Conservation (phyloP, 2,329 filamentous ascomycete genomes). For the Penicillium freii region DNA sequence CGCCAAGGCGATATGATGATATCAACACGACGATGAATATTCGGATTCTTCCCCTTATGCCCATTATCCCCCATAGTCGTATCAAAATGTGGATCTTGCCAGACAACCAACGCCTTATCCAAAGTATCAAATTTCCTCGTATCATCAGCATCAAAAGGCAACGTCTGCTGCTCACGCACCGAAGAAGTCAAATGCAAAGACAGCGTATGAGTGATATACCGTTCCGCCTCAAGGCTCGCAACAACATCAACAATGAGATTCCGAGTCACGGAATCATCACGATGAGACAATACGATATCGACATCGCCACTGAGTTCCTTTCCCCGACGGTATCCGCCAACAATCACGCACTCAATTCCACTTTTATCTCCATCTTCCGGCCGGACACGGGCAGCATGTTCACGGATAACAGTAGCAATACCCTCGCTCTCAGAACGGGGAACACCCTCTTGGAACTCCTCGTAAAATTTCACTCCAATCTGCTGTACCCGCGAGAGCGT, state of each 20-base stretch:
- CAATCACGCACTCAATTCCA: constrained; percentile 60
- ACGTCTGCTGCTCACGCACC: constrained; percentile 66
- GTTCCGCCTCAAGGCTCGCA: constrained; percentile 63
- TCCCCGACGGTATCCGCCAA: constrained; percentile 78
- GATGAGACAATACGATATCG: constrained; percentile 80
- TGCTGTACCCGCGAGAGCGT: constrained; percentile 77
- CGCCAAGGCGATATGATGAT: constrained; percentile 89
- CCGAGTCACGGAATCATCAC: constrained; percentile 64
- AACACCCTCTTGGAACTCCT: constrained; percentile 74
- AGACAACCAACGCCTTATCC: constrained; percentile 89
- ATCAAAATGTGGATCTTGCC: constrained; percentile 67
- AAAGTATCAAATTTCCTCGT: constrained; percentile 72
- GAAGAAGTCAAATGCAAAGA: constrained; percentile 68
- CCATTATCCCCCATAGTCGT: constrained; percentile 27
- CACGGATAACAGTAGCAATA: constrained; percentile 63
- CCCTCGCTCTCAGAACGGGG: constrained; percentile 69
- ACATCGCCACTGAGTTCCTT: constrained; percentile 75
- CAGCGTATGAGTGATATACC: constrained; percentile 79
- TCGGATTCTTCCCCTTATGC: constrained; percentile 57
- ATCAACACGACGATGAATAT: constrained; percentile 80
- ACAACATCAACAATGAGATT: constrained; percentile 73
- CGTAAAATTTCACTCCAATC: constrained; percentile 90
- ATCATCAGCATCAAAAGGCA: constrained; percentile 51
- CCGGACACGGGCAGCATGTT: constrained; percentile 64
- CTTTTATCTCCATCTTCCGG: constrained; percentile 48